Evolutionary conservation across 1,284 basidiomycete species (phyloP), one percentile per base, ranked within the genome.

Genomic region (Boletellus sp.): DNA sequence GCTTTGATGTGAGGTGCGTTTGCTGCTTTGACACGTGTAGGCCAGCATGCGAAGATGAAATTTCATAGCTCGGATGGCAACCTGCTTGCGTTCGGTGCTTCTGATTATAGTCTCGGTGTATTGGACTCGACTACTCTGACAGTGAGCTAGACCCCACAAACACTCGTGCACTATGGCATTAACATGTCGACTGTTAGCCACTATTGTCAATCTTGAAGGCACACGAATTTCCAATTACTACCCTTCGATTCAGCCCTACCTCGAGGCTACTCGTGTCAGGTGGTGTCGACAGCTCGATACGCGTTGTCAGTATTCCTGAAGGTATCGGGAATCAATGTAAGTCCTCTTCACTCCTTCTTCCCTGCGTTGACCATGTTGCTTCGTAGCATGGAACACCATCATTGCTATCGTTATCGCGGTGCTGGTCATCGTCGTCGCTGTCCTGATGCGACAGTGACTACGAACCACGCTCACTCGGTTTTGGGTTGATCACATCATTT

Each of bases 201-300:
- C 70, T 95, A 10, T 72, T 93, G 32, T 86, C 86, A 32, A 95
- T 99, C 54, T 76, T 97, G 44, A 91, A 93, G 68, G 91, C 95
- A 0, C 97, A 99, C 70, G 92, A 94, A 57, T 96, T 99, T 68
- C 93, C 97, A 3, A 84, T 93, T 2, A 99, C 96, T 0, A 86
- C 89, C 1, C 72, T 99, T 51, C 82, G 81, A 52, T 98, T 99
- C 75, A 95, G 89, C 66, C 89, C 93, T 0, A 77, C 83, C 5
- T 87, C 87, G 15, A 82, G 77, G 18, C 60, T 95, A n/a, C 79
- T 99, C n/a, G 80, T 94, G 21, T 93, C 92, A 6, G 94, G 90
- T 5, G 93, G 93, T 62, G 91, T 92, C 6, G 96, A 99, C 71
- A 95, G 91, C 67, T 86, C 89, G 2, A 75, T 98, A 22, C 84